Evolutionary conservation across 2,329 filamentous ascomycete species (phyloP).

Genomic region (Davidsoniella australis): DNA sequence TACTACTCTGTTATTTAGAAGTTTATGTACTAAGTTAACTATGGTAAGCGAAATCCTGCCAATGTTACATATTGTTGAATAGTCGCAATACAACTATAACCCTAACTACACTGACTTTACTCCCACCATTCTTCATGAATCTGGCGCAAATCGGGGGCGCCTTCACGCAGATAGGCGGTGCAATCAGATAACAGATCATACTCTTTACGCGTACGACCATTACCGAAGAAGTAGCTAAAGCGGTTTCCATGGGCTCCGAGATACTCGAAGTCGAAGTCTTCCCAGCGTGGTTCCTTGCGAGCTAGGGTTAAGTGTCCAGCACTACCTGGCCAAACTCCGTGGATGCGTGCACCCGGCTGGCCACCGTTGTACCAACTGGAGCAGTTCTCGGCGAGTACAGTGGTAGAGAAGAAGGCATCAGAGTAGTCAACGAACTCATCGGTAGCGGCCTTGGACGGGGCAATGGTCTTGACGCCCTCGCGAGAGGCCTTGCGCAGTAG

Average conservation of each 20-base stretch:
- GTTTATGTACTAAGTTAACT: no score
- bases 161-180: slow-evolving; percentile 44
- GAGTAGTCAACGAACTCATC: slow-evolving; percentile 47
- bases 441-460: slow-evolving; percentile 37
- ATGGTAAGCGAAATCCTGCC: no score
- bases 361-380: slow-evolving; percentile 59
- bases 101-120: background rate
- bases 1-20: no score
- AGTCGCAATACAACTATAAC: no score
- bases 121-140: slow-evolving; percentile 53
- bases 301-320: slow-evolving; percentile 44
- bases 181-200: slow-evolving; percentile 37
- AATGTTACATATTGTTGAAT: no score
- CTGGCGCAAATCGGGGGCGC: slow-evolving; percentile 40
- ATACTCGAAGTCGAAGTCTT: slow-evolving; percentile 36
- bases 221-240: slow-evolving; percentile 48
- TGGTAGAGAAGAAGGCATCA: slow-evolving; percentile 36
- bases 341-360: slow-evolving; percentile 41
- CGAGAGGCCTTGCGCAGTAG: slow-evolving; percentile 47
- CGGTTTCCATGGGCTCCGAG: slow-evolving; percentile 28
- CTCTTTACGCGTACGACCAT: slow-evolving; percentile 47
- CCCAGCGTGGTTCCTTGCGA: slow-evolving; percentile 35
- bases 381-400: slow-evolving; percentile 43
- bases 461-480: slow-evolving; percentile 48
- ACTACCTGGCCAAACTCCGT: slow-evolving; percentile 54